These are phyloP conservation scores for Physcomitrium patens DNA, from an alignment of 225 moss, liverwort and hornwort genomes.

Conservation along the genomic window DNA sequence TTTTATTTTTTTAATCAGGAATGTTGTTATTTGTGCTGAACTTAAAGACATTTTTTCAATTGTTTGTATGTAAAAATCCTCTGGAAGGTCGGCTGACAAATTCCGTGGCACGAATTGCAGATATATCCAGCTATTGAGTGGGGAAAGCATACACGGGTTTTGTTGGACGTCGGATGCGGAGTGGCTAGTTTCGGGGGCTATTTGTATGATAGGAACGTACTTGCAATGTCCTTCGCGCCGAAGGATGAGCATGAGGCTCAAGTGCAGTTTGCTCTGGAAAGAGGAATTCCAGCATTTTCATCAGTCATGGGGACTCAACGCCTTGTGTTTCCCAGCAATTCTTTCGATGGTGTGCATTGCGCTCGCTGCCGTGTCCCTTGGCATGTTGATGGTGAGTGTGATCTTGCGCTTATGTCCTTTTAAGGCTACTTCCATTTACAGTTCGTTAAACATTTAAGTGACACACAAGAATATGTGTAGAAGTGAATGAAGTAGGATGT, in stretches of 20 bases:
- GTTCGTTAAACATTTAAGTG: background rate
- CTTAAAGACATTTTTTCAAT: background rate
- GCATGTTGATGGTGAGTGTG: conserved; percentile 61
- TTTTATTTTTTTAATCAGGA: background rate
- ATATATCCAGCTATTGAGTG: conserved; percentile 58
- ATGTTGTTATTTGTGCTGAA: background rate
- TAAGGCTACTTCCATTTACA: background rate
- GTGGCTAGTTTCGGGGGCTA: conserved; percentile 87
- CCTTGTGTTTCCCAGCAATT: conserved; percentile 71
- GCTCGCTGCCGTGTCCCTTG: conserved; percentile 87
- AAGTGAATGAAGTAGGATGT: background rate
- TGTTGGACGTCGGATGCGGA: conserved; percentile 87
- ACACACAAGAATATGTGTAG: background rate
- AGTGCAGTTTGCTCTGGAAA: conserved; percentile 83
- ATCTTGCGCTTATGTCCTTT: background rate
- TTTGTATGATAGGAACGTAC: conserved; percentile 68
- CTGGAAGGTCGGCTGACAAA: background rate
- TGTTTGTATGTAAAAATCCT: background rate
- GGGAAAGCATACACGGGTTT: conserved; percentile 68
- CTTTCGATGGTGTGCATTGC: conserved; percentile 76
- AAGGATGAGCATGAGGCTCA: conserved; percentile 94
- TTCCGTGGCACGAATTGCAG: conserved; percentile 34
- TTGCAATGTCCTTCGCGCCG: conserved; percentile 86
- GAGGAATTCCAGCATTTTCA: conserved; percentile 76
- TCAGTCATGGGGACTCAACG: conserved; percentile 87